A percentile compares a stretch with the other conserved stretches of the same genome.
Evolutionary conservation across 257 asterid genomes (phyloP).

Genomic region (Datura wrightii): DNA sequence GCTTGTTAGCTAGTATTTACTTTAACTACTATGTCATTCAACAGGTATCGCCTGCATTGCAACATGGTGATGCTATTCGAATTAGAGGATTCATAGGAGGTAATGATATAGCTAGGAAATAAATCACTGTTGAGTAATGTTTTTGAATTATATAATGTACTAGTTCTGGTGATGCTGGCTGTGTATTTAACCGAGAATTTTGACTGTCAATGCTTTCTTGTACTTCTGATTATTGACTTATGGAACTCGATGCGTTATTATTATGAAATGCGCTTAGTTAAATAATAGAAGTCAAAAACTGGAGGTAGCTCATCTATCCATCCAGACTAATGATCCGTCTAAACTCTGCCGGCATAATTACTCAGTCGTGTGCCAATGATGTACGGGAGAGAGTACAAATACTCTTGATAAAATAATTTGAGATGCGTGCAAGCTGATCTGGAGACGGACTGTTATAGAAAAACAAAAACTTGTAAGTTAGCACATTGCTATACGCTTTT

Average conservation of each 20-base stretch:
- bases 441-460: too few relatives aligned
- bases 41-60: neutral
- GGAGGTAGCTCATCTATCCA: neutral
- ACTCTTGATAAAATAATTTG: too few relatives aligned
- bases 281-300: neutral
- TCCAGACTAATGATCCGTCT: too few relatives aligned
- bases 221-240: neutral
- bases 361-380: too few relatives aligned
- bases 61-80: neutral
- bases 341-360: neutral
- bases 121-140: neutral
- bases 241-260: neutral
- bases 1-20: constrained; percentile 10
- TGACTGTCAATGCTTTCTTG: neutral
- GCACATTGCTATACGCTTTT: too few relatives aligned
- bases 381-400: too few relatives aligned
- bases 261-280: neutral
- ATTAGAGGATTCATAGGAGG: neutral
- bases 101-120: constrained; percentile 6
- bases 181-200: neutral
- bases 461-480: too few relatives aligned
- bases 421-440: too few relatives aligned
- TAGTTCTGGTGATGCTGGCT: constrained; percentile 3
- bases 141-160: neutral
- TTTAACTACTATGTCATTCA: neutral